Conservation (phyloP, 1,139 yeast species). For the Kazachstania sp. region DNA sequence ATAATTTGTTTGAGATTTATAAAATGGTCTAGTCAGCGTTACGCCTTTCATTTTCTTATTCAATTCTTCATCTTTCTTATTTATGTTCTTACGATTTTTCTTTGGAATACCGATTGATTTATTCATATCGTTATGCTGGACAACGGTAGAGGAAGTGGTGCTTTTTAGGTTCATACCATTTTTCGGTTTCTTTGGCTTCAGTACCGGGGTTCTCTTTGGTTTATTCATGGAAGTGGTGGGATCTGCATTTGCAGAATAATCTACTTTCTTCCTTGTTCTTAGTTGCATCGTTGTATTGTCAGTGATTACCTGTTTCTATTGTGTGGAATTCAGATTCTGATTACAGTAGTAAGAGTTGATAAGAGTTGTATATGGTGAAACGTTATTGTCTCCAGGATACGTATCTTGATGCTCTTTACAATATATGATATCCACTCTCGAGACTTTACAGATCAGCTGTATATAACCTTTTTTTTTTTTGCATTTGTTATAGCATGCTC, state of each 20-base stretch:
- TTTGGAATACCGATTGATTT: not conserved
- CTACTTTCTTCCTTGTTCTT: slow-evolving; percentile 16
- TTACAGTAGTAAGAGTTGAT: no score
- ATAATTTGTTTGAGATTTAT: slow-evolving; percentile 2
- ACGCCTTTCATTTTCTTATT: not conserved
- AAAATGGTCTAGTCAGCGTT: slow-evolving; percentile 8
- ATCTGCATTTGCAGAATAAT: slow-evolving; percentile 3
- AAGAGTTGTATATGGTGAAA: no score
- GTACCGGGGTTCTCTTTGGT: not conserved
- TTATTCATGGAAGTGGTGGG: not conserved
- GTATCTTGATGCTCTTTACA: no score
- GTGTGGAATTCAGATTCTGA: not conserved
- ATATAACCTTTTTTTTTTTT: no score
- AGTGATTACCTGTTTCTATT: not conserved
- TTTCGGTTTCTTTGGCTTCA: no score
- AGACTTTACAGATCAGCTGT: no score
- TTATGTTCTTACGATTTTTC: not conserved
- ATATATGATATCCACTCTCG: no score
- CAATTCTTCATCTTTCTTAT: not conserved
- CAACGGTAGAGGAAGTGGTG: no score
- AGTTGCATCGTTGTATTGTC: slow-evolving; percentile 9
- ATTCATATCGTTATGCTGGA: not conserved
- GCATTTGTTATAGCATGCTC: no score
- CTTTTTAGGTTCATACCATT: no score
- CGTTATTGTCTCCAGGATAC: no score